Conservation (phyloP, 768 basidiomycete species). For the Rhizopogon vulgaris region DNA sequence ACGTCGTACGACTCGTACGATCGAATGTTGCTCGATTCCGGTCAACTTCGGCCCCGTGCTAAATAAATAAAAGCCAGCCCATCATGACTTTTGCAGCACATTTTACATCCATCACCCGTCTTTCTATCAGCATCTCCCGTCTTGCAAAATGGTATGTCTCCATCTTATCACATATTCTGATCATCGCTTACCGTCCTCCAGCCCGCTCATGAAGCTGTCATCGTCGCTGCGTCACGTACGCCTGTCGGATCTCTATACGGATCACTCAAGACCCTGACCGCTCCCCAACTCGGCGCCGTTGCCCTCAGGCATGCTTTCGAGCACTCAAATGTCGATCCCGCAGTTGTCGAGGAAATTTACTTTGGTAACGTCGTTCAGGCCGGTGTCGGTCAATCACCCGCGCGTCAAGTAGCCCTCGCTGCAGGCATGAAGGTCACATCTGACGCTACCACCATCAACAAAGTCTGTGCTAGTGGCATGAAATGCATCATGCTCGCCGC, state of each 20-base stretch:
- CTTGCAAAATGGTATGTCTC: constrained; percentile 47
- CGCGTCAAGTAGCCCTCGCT: constrained; percentile 87
- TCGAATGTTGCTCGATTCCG: background rate
- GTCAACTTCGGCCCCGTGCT: background rate
- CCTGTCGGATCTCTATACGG: constrained; percentile 94
- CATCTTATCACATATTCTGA: background rate
- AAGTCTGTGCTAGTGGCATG: constrained; percentile 97
- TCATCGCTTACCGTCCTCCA: constrained; percentile 9
- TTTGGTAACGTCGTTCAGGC: constrained; percentile 98
- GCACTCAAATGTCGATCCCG: constrained; percentile 75
- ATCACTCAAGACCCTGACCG: constrained; percentile 78
- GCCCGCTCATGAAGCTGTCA: constrained; percentile 75
- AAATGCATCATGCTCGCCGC: constrained; percentile 93
- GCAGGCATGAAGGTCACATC: constrained; percentile 78
- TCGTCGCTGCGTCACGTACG: constrained; percentile 90
- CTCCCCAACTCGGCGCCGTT: constrained; percentile 82
- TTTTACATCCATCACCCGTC: constrained; percentile 32
- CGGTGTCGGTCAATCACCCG: constrained; percentile 94
- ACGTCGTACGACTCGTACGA: background rate
- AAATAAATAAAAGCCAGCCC: constrained; percentile 10
- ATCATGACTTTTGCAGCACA: constrained; percentile 37
- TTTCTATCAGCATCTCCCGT: constrained; percentile 26
- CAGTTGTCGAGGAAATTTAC: constrained; percentile 86
- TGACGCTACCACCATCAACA: constrained; percentile 99
- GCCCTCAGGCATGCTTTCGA: constrained; percentile 90